Evolutionary conservation across 805 yeast genomes (phyloP).

Genomic region (Cyberlindnera misumaiensis): DNA sequence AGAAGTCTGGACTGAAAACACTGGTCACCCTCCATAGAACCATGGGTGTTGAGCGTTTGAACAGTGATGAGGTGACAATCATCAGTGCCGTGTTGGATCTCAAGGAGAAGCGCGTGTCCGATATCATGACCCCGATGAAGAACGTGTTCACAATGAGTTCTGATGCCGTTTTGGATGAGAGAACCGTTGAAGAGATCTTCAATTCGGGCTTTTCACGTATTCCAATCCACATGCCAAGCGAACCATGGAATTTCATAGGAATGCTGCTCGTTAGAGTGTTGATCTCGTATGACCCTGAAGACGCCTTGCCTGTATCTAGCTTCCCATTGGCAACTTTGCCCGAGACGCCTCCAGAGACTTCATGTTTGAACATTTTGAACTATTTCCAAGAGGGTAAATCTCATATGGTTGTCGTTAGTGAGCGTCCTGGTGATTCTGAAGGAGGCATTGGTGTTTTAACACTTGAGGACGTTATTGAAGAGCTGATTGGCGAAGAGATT

Average conservation of each 20-base stretch:
- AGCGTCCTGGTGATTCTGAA: conserved; percentile 70
- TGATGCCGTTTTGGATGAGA: conserved; percentile 75
- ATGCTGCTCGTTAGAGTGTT: conserved; percentile 89
- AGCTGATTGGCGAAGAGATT: conserved; percentile 94
- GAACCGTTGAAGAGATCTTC: conserved; percentile 79
- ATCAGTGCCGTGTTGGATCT: conserved; percentile 89
- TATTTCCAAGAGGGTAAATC: conserved; percentile 97
- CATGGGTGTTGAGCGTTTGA: conserved; percentile 91
- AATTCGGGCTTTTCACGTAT: conserved; percentile 93
- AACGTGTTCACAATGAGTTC: conserved; percentile 86
- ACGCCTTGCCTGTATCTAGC: conserved; percentile 82
- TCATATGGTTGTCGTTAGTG: conserved; percentile 92
- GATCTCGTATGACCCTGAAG: conserved; percentile 96
- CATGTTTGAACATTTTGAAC: conserved; percentile 87
- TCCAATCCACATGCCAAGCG: conserved; percentile 86
- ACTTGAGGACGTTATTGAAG: conserved; percentile 96
- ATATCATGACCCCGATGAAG: conserved; percentile 91
- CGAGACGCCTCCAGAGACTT: conserved; percentile 85
- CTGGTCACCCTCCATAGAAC: conserved; percentile 88
- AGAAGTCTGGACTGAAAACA: conserved; percentile 87
- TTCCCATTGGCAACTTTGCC: conserved; percentile 96
- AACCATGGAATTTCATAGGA: conserved; percentile 87
- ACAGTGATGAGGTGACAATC: conserved; percentile 93
- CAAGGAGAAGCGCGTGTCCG: conserved; percentile 81
- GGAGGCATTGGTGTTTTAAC: conserved; percentile 93